Evolutionary conservation across 495 filamentous ascomycete species (phyloP).

Genomic region (Penicillium turbatum): DNA sequence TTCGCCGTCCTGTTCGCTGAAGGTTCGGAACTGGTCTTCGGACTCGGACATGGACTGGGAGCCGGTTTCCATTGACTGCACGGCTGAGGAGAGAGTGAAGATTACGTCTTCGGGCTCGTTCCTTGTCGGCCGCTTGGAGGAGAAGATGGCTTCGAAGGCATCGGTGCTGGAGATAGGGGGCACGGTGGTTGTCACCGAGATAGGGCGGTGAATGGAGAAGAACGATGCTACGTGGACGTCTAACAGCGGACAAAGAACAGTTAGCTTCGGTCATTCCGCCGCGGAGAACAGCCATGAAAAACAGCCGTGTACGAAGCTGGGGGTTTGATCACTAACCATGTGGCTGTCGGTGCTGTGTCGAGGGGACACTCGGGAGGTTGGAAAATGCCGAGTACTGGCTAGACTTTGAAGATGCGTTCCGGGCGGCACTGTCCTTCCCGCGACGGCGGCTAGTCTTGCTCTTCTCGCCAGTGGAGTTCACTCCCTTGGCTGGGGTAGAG

Average conservation of each 20-base stretch:
- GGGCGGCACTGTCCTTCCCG: slow-evolving; percentile 36
- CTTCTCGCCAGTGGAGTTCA: slow-evolving; percentile 37
- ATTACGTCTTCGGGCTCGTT: slow-evolving; percentile 63
- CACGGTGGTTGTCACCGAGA: slow-evolving; percentile 77
- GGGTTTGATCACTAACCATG: slow-evolving; percentile 52
- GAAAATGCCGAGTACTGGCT: slow-evolving; percentile 42
- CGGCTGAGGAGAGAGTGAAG: slow-evolving; percentile 68
- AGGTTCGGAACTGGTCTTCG: slow-evolving; percentile 47
- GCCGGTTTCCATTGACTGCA: slow-evolving; percentile 63
- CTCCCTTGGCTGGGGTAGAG: slow-evolving; percentile 40
- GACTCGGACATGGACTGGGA: slow-evolving; percentile 37
- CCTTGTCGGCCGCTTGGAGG: slow-evolving; percentile 45
- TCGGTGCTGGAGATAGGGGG: slow-evolving; percentile 66
- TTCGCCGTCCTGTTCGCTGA: slow-evolving; percentile 45
- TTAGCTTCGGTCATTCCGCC: not conserved
- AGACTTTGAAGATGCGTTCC: slow-evolving; percentile 35
- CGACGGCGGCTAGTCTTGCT: slow-evolving; percentile 35
- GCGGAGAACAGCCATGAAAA: not conserved
- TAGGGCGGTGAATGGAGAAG: slow-evolving; percentile 93
- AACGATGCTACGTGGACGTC: slow-evolving; percentile 85
- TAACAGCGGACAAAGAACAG: slow-evolving; percentile 30
- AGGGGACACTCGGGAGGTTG: slow-evolving; percentile 76
- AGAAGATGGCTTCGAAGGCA: slow-evolving; percentile 78
- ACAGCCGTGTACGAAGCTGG: not conserved
- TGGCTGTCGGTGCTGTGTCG: slow-evolving; percentile 71